Conservation (phyloP, 139 green algal species). For the Micractinium conductrix region DNA sequence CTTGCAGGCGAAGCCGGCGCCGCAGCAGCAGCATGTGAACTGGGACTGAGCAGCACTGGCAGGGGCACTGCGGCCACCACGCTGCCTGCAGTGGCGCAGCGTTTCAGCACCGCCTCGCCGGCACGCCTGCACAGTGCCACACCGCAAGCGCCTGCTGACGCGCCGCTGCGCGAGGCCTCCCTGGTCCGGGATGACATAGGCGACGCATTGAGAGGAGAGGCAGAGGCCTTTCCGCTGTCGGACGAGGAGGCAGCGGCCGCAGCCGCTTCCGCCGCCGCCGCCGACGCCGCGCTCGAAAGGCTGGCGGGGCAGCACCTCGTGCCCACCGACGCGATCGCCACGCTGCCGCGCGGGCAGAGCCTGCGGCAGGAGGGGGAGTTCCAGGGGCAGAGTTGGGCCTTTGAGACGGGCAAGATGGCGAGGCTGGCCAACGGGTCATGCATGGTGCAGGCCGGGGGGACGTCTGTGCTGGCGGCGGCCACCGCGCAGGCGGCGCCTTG, state of each 20-base stretch:
- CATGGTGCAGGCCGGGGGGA: conserved; percentile 54
- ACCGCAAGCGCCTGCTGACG: background rate
- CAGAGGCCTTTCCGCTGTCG: background rate
- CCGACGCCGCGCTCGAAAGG: too few species aligned
- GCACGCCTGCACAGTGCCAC: too few species aligned
- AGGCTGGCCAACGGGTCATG: conserved; percentile 70
- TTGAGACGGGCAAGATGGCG: conserved; percentile 76
- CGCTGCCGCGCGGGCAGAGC: conserved; percentile 20
- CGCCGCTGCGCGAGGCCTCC: conserved; percentile 1
- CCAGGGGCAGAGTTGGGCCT: conserved; percentile 43
- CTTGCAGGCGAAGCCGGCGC: background rate
- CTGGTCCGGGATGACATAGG: conserved; percentile 1
- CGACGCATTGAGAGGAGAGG: background rate
- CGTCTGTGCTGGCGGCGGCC: conserved; percentile 71
- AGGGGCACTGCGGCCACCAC: background rate
- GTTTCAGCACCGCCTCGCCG: too few species aligned
- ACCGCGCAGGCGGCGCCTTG: conserved; percentile 33
- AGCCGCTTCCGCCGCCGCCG: too few species aligned
- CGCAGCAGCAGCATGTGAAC: background rate
- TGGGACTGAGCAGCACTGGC: background rate
- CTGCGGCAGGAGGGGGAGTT: conserved; percentile 18
- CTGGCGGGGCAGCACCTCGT: background rate
- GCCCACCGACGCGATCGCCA: background rate
- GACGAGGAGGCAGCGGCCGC: background rate
- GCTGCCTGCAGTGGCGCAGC: too few species aligned